Conservation (phyloP, 2,329 filamentous ascomycete genomes). For the Cladosporium colombiae region DNA sequence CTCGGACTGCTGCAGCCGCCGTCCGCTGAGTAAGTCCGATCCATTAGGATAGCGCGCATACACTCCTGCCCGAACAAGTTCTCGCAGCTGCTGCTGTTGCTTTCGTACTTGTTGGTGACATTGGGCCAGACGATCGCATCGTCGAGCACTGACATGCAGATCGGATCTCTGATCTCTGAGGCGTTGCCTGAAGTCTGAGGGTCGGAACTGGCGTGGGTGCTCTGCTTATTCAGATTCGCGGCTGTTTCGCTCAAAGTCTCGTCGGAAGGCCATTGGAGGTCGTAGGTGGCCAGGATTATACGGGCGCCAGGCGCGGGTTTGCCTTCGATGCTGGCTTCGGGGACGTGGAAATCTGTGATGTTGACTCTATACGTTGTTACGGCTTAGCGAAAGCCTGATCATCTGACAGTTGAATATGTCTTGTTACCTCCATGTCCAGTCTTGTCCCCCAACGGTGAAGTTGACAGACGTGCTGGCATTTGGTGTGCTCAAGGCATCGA, state of each 20-base stretch:
- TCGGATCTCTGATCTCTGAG: background rate
- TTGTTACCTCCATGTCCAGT: background rate
- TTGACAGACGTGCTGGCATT: constrained; percentile 1
- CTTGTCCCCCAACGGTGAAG: background rate
- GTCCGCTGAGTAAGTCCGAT: background rate
- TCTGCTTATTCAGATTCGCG: background rate
- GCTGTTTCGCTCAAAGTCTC: constrained; percentile 8
- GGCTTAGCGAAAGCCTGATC: background rate
- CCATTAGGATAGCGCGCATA: background rate
- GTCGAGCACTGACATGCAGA: background rate
- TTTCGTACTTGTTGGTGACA: background rate
- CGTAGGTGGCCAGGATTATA: background rate
- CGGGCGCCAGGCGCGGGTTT: background rate
- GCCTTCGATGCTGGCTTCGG: background rate
- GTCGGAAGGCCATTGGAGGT: background rate
- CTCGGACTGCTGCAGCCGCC: background rate
- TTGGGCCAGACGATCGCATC: background rate
- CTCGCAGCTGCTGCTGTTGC: background rate
- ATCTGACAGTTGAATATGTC: background rate
- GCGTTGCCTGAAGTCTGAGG: background rate
- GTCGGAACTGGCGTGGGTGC: background rate
- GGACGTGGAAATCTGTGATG: background rate
- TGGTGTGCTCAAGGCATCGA: background rate
- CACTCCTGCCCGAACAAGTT: background rate
- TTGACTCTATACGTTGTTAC: background rate